Percentiles rank a stretch among this genome's conserved stretches.
phyloP scores from a whole-genome alignment of 768 basidiomycete species.

The Tylopilus balloui region DNA sequence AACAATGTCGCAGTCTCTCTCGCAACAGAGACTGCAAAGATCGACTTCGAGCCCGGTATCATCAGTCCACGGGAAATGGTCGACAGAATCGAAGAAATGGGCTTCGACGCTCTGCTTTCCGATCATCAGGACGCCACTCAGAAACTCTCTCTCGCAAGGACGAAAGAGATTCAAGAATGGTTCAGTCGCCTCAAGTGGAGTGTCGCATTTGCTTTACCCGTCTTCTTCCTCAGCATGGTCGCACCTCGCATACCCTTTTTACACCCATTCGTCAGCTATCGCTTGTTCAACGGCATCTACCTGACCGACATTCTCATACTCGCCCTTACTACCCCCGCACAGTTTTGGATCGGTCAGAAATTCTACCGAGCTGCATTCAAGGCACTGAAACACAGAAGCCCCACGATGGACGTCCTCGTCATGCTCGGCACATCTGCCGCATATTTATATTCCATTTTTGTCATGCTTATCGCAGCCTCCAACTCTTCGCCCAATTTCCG shows the following conservation, averaged over 20 bases:
- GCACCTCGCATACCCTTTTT: constrained; percentile 63
- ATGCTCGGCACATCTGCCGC: constrained; percentile 93
- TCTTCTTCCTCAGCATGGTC: constrained; percentile 90
- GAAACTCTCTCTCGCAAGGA: constrained; percentile 76
- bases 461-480: constrained; percentile 62
- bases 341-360: constrained; percentile 84
- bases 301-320: constrained; percentile 77
- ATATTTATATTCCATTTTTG: constrained; percentile 80
- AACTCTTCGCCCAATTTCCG: constrained; percentile 62
- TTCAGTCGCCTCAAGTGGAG: constrained; percentile 69
- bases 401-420: constrained; percentile 98
- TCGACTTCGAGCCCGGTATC: constrained; percentile 69
- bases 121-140: constrained; percentile 81
- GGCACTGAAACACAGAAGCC: constrained; percentile 79
- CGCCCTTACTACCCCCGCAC: constrained; percentile 81
- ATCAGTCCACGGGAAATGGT: constrained; percentile 85
- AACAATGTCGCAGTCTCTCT: constrained; percentile 67
- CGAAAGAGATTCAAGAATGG: constrained; percentile 94
- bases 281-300: constrained; percentile 64
- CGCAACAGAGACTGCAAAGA: constrained; percentile 67
- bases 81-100: constrained; percentile 81
- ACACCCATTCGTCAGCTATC: constrained; percentile 44
- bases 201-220: constrained; percentile 81
- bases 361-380: constrained; percentile 92
- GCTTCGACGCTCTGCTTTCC: constrained; percentile 84